phyloP scores from a whole-genome alignment of 31 red algal genomes.

The Asparagopsis taxiformis region DNA sequence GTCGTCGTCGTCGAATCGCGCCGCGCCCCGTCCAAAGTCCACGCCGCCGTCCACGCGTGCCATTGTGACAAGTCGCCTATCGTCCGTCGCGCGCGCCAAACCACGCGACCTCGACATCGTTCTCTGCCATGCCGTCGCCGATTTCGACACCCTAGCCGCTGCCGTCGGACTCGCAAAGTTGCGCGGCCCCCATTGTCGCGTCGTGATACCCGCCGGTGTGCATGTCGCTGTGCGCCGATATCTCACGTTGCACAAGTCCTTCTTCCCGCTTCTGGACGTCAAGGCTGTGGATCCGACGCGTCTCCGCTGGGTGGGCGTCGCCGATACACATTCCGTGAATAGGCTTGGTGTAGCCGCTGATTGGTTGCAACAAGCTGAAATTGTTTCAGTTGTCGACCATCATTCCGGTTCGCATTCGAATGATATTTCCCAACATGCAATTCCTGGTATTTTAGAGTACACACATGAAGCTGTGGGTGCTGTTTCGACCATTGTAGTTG shows the following conservation, averaged over 20 bases:
- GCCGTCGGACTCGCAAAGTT: constrained; percentile 70
- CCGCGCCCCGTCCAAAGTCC: no score
- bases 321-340: constrained; percentile 31
- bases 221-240: constrained; percentile 41
- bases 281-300: constrained; percentile 34
- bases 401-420: background rate
- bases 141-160: constrained; percentile 67
- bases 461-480: constrained; percentile 46
- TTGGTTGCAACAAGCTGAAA: constrained; percentile 18
- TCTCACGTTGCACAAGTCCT: constrained; percentile 43
- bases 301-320: constrained; percentile 51
- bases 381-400: constrained; percentile 46
- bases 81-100: no score
- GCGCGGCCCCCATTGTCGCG: constrained; percentile 5
- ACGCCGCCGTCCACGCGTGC: no score
- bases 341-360: constrained; percentile 26
- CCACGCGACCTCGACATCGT: constrained; percentile 33
- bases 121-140: constrained; percentile 43
- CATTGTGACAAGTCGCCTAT: no score
- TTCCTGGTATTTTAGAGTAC: constrained; percentile 19
- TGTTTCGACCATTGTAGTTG: constrained; percentile 57
- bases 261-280: constrained; percentile 56
- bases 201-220: constrained; percentile 53
- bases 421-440: constrained; percentile 15
- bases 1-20: no score